These are phyloP conservation scores for Starmerella apicola DNA, from an alignment of 805 yeast species.

Conservation along the genomic window DNA sequence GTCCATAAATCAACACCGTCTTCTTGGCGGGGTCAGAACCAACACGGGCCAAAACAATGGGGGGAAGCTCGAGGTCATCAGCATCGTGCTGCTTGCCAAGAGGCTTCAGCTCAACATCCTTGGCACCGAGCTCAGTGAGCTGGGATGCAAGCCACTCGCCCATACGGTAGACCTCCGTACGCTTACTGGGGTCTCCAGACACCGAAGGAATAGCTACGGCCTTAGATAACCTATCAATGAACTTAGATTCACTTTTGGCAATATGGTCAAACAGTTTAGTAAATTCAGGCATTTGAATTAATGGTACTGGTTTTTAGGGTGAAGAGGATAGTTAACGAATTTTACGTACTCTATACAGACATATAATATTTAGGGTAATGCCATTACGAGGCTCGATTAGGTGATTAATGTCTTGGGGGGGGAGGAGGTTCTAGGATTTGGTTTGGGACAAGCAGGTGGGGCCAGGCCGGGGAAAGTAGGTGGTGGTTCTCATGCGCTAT, in stretches of 20 bases:
- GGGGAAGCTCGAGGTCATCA: conserved; percentile 62
- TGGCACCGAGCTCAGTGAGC: conserved; percentile 60
- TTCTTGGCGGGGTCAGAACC: conserved; percentile 76
- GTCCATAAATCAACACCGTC: conserved; percentile 87
- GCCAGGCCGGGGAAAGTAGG: too few species aligned
- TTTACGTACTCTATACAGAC: too few species aligned
- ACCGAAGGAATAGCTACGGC: conserved; percentile 96
- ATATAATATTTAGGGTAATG: too few species aligned
- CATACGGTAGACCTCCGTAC: conserved; percentile 84
- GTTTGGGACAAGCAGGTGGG: too few species aligned
- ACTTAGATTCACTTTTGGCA: conserved; percentile 61
- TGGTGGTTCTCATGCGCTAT: too few species aligned
- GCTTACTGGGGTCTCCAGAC: conserved; percentile 74
- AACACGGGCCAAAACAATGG: conserved; percentile 79
- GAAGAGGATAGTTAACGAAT: too few species aligned
- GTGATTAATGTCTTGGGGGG: too few species aligned
- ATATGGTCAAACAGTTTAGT: conserved; percentile 41
- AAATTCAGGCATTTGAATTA: conserved; percentile 20
- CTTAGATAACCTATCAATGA: conserved; percentile 40
- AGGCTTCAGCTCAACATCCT: conserved; percentile 68
- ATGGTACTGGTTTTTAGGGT: too few species aligned
- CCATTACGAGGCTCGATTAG: too few species aligned
- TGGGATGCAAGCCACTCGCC: conserved; percentile 67
- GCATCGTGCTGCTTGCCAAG: conserved; percentile 54
- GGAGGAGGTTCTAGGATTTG: too few species aligned